Conservation (phyloP, 257 asterid species). For the Solanum pimpinellifolium region DNA sequence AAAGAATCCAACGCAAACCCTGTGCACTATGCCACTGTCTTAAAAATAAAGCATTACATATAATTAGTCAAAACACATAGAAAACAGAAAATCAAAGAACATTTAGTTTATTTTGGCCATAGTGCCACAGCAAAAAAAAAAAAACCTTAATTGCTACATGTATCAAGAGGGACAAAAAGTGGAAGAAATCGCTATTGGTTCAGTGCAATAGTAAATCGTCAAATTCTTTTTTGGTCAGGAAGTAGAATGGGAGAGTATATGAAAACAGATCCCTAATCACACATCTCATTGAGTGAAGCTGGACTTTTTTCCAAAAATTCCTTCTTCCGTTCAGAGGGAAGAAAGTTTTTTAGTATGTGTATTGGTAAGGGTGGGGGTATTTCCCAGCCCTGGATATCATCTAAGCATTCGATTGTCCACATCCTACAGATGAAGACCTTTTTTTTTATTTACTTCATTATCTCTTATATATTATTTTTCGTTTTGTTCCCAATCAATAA, state of each 20-base stretch:
- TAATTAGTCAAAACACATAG: neutral
- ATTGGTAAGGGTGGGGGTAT: neutral
- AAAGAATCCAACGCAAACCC: neutral
- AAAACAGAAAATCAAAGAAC: neutral
- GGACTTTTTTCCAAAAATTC: neutral
- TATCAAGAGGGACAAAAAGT: neutral
- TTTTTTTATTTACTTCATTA: neutral
- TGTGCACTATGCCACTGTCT: neutral
- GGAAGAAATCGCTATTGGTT: neutral
- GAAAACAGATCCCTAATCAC: neutral
- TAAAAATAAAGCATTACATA: neutral
- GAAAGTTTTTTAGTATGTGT: neutral
- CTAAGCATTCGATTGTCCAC: neutral
- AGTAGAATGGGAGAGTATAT: neutral
- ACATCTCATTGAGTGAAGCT: neutral
- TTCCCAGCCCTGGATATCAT: neutral
- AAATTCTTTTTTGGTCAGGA: neutral
- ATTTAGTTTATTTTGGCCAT: neutral
- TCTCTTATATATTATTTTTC: neutral
- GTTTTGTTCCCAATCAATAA: neutral
- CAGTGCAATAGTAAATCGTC: neutral
- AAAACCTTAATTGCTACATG: neutral
- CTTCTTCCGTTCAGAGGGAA: neutral
- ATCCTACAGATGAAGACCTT: neutral
- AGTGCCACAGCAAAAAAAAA: neutral